A percentile compares a stretch with the other conserved stretches of the same genome.
phyloP scores from a whole-genome alignment of 2,329 filamentous ascomycete genomes.

The Mycosphaerella sp. region DNA sequence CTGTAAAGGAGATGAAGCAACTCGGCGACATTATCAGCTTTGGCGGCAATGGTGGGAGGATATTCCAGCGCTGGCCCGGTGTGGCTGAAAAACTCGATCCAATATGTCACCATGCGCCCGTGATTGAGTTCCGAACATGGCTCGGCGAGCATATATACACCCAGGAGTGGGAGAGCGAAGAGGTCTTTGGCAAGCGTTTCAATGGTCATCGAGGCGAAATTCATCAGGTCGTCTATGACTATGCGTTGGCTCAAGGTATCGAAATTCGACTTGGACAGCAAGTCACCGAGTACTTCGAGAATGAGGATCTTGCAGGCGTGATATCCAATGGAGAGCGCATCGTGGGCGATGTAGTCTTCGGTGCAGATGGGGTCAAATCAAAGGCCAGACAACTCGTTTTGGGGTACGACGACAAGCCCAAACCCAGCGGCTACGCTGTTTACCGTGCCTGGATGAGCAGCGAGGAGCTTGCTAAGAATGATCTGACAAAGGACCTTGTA shows the following conservation, averaged over 20 bases:
- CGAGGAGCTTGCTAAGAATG: slow-evolving; percentile 45
- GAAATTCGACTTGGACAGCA: slow-evolving; percentile 31
- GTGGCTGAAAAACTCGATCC: slow-evolving; percentile 31
- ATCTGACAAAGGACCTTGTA: slow-evolving; percentile 42
- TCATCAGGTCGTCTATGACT: slow-evolving; percentile 32
- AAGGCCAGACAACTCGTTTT: slow-evolving; percentile 47
- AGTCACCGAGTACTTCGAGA: slow-evolving; percentile 30
- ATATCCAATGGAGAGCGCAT: slow-evolving; percentile 34
- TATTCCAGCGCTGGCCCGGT: slow-evolving; percentile 53
- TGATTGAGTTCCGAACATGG: slow-evolving; percentile 28
- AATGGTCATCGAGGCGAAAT: slow-evolving; percentile 35
- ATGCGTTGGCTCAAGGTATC: slow-evolving; percentile 25
- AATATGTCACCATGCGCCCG: slow-evolving; percentile 30
- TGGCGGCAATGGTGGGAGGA: slow-evolving; percentile 54
- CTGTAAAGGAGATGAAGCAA: slow-evolving; percentile 50
- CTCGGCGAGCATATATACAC: slow-evolving; percentile 29
- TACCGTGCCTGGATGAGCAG: slow-evolving; percentile 49
- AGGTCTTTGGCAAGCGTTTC: slow-evolving; percentile 29
- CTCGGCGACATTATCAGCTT: slow-evolving; percentile 59
- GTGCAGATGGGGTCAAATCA: slow-evolving; percentile 49
- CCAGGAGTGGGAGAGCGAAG: slow-evolving; percentile 32
- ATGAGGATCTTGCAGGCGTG: slow-evolving; percentile 25
- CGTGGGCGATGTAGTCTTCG: slow-evolving; percentile 46
- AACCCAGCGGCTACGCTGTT: slow-evolving; percentile 48
- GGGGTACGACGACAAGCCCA: slow-evolving; percentile 40